Conservation (phyloP, 371 early-diverging fungal genomes). For the Paraphysoderma sedebokerense region DNA sequence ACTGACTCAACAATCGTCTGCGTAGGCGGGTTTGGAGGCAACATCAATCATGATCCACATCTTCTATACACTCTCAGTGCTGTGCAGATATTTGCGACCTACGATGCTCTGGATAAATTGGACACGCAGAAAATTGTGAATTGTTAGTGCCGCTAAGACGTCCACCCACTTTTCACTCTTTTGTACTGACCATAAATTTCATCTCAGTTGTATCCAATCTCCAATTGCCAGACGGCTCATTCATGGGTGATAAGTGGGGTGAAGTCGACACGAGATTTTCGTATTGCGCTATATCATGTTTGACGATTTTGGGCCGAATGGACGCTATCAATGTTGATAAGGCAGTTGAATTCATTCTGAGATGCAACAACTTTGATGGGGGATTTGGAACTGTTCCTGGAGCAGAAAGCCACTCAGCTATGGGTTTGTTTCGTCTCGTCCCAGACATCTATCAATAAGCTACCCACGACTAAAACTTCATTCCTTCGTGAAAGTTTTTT, state of each 20-base stretch:
- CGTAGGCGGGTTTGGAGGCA: slow-evolving; percentile 82
- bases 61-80: slow-evolving; percentile 85
- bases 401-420: slow-evolving; percentile 87
- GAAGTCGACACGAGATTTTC: slow-evolving; percentile 91
- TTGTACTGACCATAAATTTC: not conserved
- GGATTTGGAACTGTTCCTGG: slow-evolving; percentile 89
- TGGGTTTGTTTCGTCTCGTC: not conserved
- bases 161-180: not conserved
- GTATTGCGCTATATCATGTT: slow-evolving; percentile 62
- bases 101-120: slow-evolving; percentile 56
- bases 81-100: slow-evolving; percentile 75
- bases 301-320: slow-evolving; percentile 53
- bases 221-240: slow-evolving; percentile 54
- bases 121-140: slow-evolving; percentile 43
- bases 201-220: slow-evolving; percentile 26
- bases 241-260: slow-evolving; percentile 83
- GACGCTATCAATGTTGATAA: slow-evolving; percentile 50
- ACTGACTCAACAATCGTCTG: not conserved
- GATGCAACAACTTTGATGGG: slow-evolving; percentile 91
- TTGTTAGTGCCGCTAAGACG: slow-evolving; percentile 29
- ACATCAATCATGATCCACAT: slow-evolving; percentile 75
- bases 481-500: slow-evolving; percentile 47
- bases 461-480: not conserved
- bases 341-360: slow-evolving; percentile 54
- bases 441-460: no score